Evolutionary conservation across 2,329 filamentous ascomycete species (phyloP).

Genomic region (Lachnellula subtilissima): DNA sequence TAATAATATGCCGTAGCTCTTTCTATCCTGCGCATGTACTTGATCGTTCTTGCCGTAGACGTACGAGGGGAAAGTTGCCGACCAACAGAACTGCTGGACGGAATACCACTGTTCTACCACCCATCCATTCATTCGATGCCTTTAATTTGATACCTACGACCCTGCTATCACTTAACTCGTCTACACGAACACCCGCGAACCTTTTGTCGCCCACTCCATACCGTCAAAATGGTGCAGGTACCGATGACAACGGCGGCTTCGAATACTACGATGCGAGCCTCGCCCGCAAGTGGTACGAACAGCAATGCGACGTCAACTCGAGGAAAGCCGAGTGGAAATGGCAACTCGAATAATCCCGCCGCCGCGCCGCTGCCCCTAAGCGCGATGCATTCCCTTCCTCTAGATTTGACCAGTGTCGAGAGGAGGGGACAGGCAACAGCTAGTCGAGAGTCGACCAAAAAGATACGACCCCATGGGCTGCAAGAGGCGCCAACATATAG

Average conservation of each 20-base stretch:
- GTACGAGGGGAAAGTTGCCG: not conserved
- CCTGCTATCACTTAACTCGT: constrained; percentile 9
- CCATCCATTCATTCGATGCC: constrained; percentile 24
- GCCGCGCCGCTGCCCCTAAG: constrained; percentile 30
- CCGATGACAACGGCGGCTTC: constrained; percentile 25
- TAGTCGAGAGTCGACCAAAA: constrained; percentile 70
- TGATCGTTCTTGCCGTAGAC: not conserved
- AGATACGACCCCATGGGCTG: constrained; percentile 75
- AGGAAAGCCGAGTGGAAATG: constrained; percentile 25
- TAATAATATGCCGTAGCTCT: not conserved
- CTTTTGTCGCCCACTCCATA: not conserved
- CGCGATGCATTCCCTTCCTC: constrained; percentile 42
- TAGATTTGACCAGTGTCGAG: constrained; percentile 88
- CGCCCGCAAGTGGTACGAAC: constrained; percentile 25
- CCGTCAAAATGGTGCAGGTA: constrained; percentile 30
- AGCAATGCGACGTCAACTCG: constrained; percentile 22
- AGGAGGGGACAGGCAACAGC: constrained; percentile 78
- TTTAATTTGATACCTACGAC: constrained; percentile 14
- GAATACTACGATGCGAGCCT: constrained; percentile 28
- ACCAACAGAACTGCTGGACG: not conserved
- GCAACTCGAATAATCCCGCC: constrained; percentile 30
- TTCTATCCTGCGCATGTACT: not conserved
- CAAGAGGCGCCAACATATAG: constrained; percentile 86
- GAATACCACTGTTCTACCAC: not conserved
- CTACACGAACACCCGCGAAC: not conserved